Evolutionary conservation across 2,329 filamentous ascomycete genomes (phyloP), one percentile per base, ranked within the genome.

Genomic region (Coniochaeta pulveracea): DNA sequence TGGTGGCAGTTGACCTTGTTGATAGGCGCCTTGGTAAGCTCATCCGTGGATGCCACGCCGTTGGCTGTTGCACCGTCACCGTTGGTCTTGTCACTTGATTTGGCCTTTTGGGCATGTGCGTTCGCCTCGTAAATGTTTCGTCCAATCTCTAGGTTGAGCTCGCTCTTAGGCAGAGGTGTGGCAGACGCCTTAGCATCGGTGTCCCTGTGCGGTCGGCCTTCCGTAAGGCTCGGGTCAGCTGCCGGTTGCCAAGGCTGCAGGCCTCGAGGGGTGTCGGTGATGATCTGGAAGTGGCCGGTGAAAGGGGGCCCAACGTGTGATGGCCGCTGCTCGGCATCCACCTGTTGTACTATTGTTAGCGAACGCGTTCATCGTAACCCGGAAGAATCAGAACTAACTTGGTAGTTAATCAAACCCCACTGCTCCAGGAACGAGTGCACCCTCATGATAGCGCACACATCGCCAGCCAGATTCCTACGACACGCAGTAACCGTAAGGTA

Each of bases 331-430:
- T 95, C 89, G 19, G 89, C 85, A 58, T 98, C 91, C 49, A 98
- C 89, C 89, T 96, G 23, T 21, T 22, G n/a, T n/a, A 18, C 21
- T 3, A 12, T 6, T 18, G 25, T 46, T 39, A 45, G 43, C 29
- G 18, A 14, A 17, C 14, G 4, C 6, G 15, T 19, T 5, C 9
- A 24, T 22, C 9, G 28, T 12, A 32, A 26, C 24, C 8, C 16
- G n/a, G 10, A 23, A 4, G 19, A 21, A 16, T n/a, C 12, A n/a
- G 14, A 30, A 44, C 57, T 42, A 68, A 94, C 89, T 69, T 98
- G 91, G 53, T 98, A 98, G 60, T 98, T 98, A 56, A 98, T 95
- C 49, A 98, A 66, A 6, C 91, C 91, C 91, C 91, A 98, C 55
- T 96, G 89, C 61, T 98, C 91, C 22, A 98, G 69, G 61, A 98